Percentiles rank a stretch among this genome's conserved stretches.
These are phyloP conservation scores for Phytophthora chlamydospora DNA, from an alignment of 352 stramenopile species.

Conservation along the genomic window DNA sequence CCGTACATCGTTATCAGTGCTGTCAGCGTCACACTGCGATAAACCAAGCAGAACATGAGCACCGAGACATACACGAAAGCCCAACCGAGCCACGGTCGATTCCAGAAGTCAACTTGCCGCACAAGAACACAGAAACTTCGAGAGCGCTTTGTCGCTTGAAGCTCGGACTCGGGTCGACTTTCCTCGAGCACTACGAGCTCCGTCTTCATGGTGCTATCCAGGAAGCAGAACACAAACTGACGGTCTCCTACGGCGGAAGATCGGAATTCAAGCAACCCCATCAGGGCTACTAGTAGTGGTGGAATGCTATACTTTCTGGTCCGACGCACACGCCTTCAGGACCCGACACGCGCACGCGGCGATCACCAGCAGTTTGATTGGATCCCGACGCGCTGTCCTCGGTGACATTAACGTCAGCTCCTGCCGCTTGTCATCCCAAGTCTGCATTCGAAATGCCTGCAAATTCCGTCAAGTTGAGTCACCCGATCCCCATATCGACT, in stretches of 20 bases:
- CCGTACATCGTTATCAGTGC: slow-evolving; percentile 36
- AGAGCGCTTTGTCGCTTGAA: background rate
- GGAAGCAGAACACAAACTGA: background rate
- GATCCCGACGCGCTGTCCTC: background rate
- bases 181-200: slow-evolving; percentile 16
- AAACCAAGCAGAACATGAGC: slow-evolving; percentile 38
- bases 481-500: too few relatives aligned
- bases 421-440: background rate
- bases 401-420: background rate
- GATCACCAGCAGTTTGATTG: slow-evolving; percentile 4
- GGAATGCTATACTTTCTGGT: slow-evolving; percentile 10
- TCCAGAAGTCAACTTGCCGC: background rate
- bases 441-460: too few relatives aligned
- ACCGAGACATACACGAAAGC: slow-evolving; percentile 24
- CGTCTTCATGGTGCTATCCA: slow-evolving; percentile 2
- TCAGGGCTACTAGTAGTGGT: background rate
- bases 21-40: slow-evolving; percentile 23
- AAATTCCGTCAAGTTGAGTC: slow-evolving; percentile 8
- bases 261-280: background rate
- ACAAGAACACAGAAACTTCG: background rate
- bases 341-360: background rate
- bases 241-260: background rate
- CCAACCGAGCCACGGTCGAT: slow-evolving; percentile 40
- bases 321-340: background rate
- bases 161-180: background rate